Evolutionary conservation across 768 basidiomycete species (phyloP), one percentile per base, ranked within the genome.

Genomic region (Mycena pura): DNA sequence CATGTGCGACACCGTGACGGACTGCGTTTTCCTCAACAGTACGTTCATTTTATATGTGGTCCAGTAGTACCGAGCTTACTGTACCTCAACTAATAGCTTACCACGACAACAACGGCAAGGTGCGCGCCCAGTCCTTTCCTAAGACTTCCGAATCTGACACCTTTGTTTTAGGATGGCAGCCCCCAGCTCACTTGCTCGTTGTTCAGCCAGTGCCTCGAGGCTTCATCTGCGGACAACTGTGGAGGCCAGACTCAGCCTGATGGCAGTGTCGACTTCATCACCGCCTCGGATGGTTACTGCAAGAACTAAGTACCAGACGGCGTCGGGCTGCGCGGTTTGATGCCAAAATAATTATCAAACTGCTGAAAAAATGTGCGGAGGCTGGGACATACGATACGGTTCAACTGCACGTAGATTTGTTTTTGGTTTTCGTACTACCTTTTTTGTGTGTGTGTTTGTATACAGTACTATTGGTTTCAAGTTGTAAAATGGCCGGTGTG

Each of bases 81-180:
- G 17, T 9, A 36, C 9, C 34, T 53, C 27, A 53, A 41, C 31
- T 43, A 32, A 22, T 27, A 81, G 81, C 71, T 32, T 82, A 81
- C 61, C 75, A 80, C 65, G 81, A 82, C 62, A 78, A 80, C 60
- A 78, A 81, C 65, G 81, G 77, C 51, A 81, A 81, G 73, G 78
- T 74, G 50, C 39, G 29, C 6, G 43, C n/a, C 38, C 17, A 21
- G 25, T 47, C 28, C 6, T 49, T 45, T 45, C 8, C 47, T 11
- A 53, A 19, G 38, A 6, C 54, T 36, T 49, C 43, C 36, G 41
- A 32, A 45, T 43, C 60, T 61, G 44, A 59, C 44, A 40, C n/a
- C n/a, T 39, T 54, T 22, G 55, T 28, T 46, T 11, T 51, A 79
- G 74, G 75, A 74, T 48, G 80, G 80, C 59, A 81, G 79, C 73